Conservation (phyloP, 2,329 filamentous ascomycete genomes). For the Talaromyces sp. region DNA sequence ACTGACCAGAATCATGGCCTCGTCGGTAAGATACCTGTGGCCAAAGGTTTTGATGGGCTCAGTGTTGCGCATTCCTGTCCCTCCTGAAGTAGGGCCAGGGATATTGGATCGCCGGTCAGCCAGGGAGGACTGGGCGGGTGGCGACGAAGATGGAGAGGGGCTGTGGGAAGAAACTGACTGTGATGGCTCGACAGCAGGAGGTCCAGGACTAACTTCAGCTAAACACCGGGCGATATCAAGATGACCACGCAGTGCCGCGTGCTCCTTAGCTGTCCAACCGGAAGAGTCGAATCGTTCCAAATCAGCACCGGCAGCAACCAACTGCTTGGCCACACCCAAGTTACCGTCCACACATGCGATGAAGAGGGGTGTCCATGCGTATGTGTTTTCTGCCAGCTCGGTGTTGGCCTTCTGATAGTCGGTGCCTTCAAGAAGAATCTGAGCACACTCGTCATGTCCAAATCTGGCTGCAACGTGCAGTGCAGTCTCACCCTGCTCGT, state of each 20-base stretch:
- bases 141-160: conserved; percentile 39
- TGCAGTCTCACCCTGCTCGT: conserved; percentile 86
- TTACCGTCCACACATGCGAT: conserved; percentile 90
- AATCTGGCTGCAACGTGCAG: conserved; percentile 90
- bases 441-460: conserved; percentile 79
- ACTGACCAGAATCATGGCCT: conserved; percentile 88
- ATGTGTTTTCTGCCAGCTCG: conserved; percentile 78
- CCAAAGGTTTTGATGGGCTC: conserved; percentile 94
- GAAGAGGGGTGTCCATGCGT: conserved; percentile 94
- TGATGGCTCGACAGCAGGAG: conserved; percentile 37
- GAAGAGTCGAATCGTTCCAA: conserved; percentile 76
- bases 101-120: conserved; percentile 46
- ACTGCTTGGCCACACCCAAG: conserved; percentile 70
- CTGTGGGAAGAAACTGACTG: conserved; percentile 34
- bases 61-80: conserved; percentile 43
- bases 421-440: conserved; percentile 71
- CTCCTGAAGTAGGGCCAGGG: conserved; percentile 38
- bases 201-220: conserved; percentile 56
- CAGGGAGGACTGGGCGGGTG: conserved; percentile 42
- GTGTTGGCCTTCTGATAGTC: conserved; percentile 72
- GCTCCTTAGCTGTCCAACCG: conserved; percentile 92
- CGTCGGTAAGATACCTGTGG: conserved; percentile 87
- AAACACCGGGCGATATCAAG: conserved; percentile 76
- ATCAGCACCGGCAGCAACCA: conserved; percentile 78
- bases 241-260: conserved; percentile 87